Evolutionary conservation across 768 basidiomycete genomes (phyloP).

Genomic region (Mycena galericulata): DNA sequence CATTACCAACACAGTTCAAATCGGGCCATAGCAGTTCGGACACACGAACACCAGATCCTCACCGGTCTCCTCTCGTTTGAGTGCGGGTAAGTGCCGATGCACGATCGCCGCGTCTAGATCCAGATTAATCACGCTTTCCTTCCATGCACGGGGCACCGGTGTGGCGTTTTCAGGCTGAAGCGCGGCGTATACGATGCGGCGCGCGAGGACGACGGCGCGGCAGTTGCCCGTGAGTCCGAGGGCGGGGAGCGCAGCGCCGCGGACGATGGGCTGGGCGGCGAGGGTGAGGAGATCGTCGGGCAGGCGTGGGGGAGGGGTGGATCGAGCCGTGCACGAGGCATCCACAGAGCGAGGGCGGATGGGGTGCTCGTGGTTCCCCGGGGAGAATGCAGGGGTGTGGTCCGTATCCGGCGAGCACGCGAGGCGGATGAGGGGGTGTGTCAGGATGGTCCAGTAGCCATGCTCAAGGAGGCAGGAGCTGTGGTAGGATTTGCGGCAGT

Average conservation of each 20-base stretch:
- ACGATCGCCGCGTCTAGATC: slow-evolving; percentile 12
- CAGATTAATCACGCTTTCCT: not conserved
- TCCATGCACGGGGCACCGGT: slow-evolving; percentile 3
- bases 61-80: slow-evolving; percentile 11
- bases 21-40: slow-evolving; percentile 21
- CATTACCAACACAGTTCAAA: no score
- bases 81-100: not conserved
- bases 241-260: slow-evolving; percentile 22
- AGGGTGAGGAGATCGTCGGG: slow-evolving; percentile 10
- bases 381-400: not conserved
- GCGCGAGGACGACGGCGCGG: slow-evolving; percentile 8
- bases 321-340: not conserved
- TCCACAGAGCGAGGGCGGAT: not conserved
- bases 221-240: slow-evolving; percentile 22
- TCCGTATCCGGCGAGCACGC: slow-evolving; percentile 12
- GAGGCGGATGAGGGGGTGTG: slow-evolving; percentile 4
- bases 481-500: slow-evolving; percentile 27
- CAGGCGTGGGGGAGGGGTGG: not conserved
- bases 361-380: not conserved
- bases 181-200: slow-evolving; percentile 1
- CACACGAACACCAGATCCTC: slow-evolving; percentile 10
- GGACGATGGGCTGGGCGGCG: slow-evolving; percentile 29
- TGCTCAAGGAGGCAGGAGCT: slow-evolving; percentile 7
- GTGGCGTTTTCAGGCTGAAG: not conserved
- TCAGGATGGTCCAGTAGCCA: slow-evolving; percentile 10